Percentiles rank a stretch among this genome's conserved stretches.
phyloP scores from a whole-genome alignment of 305 asterid species.

The Andrographis paniculata region DNA sequence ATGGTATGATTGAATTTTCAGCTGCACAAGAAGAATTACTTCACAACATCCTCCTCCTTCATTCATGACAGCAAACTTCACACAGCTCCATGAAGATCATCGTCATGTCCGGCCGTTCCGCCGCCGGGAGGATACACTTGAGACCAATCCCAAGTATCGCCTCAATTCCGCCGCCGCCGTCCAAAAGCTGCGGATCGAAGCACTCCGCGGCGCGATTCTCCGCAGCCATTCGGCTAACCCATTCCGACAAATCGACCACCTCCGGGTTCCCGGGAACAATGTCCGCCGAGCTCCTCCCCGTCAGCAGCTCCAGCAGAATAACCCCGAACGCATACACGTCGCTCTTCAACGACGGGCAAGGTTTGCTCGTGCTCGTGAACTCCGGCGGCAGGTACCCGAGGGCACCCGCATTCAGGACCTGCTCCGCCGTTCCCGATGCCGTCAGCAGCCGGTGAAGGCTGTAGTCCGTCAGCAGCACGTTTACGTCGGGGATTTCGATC shows the following conservation, averaged over 20 bases:
- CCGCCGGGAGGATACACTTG: conserved; percentile 65
- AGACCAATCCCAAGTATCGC: conserved; percentile 55
- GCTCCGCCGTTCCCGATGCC: conserved; percentile 74
- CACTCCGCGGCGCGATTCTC: conserved; percentile 52
- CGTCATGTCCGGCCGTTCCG: conserved; percentile 71
- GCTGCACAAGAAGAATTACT: too few relatives aligned
- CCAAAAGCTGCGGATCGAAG: conserved; percentile 39
- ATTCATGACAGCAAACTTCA: too few relatives aligned
- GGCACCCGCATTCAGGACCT: conserved; percentile 63
- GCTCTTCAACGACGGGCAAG: conserved; percentile 75
- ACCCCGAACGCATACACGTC: conserved; percentile 85
- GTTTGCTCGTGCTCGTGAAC: conserved; percentile 61
- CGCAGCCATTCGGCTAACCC: conserved; percentile 57
- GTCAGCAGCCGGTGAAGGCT: conserved; percentile 79
- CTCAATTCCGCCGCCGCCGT: conserved; percentile 23
- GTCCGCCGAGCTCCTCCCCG: conserved; percentile 58
- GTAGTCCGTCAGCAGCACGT: conserved; percentile 60
- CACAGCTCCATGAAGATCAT: conserved; percentile 59
- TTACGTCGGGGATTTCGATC: conserved; percentile 36
- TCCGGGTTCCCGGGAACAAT: conserved; percentile 42
- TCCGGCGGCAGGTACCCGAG: conserved; percentile 90
- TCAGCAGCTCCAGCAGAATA: conserved; percentile 59
- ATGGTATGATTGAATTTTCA: too few relatives aligned
- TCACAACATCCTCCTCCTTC: conserved; percentile 24
- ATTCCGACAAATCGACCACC: conserved; percentile 60